Evolutionary conservation across 768 basidiomycete species (phyloP).

Genomic region (Terana coerulea): DNA sequence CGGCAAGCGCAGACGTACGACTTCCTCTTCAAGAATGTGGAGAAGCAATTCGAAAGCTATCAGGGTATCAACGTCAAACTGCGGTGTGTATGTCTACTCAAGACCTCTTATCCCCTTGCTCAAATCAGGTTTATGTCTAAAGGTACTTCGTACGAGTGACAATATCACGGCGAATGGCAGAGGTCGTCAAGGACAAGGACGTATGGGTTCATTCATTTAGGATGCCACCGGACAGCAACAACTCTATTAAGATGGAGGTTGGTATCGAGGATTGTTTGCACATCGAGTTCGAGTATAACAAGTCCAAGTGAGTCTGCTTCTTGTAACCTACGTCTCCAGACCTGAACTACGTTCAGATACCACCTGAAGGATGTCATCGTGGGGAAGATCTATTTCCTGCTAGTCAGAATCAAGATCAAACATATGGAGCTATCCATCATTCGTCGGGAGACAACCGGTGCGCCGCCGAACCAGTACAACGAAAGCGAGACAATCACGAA

Average conservation of each 20-base stretch:
- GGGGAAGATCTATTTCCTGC: conserved; percentile 98
- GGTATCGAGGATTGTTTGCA: conserved; percentile 99
- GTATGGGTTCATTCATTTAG: conserved; percentile 98
- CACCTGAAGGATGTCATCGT: conserved; percentile 99
- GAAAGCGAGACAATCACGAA: conserved; percentile 99
- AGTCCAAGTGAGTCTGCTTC: conserved; percentile 75
- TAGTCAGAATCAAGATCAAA: conserved; percentile 99
- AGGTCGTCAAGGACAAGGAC: conserved; percentile 90
- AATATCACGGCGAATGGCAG: conserved; percentile 88
- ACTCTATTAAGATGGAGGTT: conserved; percentile 99
- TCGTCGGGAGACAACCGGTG: conserved; percentile 92
- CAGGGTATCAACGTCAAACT: conserved; percentile 98
- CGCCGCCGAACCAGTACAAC: conserved; percentile 98
- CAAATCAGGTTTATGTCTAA: conserved; percentile 2
- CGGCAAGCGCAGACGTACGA: conserved; percentile 94
- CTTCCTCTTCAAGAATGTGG: conserved; percentile 98
- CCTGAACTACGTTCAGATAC: conserved; percentile 54
- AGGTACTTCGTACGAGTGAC: conserved; percentile 93
- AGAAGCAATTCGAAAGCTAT: conserved; percentile 98
- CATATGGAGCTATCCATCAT: conserved; percentile 99
- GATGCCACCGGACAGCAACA: conserved; percentile 98
- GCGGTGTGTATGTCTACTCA: conserved; percentile 49
- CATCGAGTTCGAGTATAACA: conserved; percentile 99
- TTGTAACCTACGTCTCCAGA: not conserved
- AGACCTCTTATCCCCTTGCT: conserved; percentile 9